phyloP scores from a whole-genome alignment of 2,329 filamentous ascomycete species.

The Ophiostoma angusticollis region DNA sequence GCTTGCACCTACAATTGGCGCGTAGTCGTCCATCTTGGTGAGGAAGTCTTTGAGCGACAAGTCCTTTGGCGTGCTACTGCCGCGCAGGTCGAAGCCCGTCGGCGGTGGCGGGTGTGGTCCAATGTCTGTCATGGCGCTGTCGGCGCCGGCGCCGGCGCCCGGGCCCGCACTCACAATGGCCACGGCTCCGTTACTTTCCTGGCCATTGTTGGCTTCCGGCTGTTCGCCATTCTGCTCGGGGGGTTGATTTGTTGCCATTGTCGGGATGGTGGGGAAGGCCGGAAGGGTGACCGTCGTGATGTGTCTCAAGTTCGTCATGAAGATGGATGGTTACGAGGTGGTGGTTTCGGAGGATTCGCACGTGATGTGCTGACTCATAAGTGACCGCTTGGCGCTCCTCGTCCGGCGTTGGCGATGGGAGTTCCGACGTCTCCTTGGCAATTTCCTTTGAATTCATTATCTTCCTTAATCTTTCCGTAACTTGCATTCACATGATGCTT shows the following conservation, averaged over 20 bases:
- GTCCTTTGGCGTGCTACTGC: slow-evolving; percentile 62
- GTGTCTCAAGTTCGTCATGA: no score
- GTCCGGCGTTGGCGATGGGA: not conserved
- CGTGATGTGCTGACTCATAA: slow-evolving; percentile 4
- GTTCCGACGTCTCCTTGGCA: no score
- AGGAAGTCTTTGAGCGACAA: slow-evolving; percentile 85
- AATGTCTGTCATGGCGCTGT: not conserved
- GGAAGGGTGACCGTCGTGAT: not conserved
- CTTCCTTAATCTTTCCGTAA: not conserved
- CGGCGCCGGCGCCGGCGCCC: slow-evolving; percentile 1
- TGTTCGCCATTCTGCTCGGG: slow-evolving; percentile 2
- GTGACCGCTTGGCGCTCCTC: no score
- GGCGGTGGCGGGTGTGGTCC: not conserved
- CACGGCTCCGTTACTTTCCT: slow-evolving; percentile 2
- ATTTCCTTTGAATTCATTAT: not conserved
- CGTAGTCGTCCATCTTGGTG: slow-evolving; percentile 94
- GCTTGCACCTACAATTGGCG: slow-evolving; percentile 66
- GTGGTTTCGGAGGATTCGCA: not conserved
- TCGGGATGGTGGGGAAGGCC: not conserved
- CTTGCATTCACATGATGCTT: not conserved
- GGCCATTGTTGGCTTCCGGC: slow-evolving; percentile 9
- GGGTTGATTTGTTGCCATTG: slow-evolving; percentile 10
- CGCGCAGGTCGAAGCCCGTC: slow-evolving; percentile 3
- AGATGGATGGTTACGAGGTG: no score
- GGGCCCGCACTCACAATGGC: not conserved